Percentiles rank a stretch among this genome's conserved stretches.
Conservation (phyloP, 148 eudicot genomes). For the Rhododendron williamsianum region DNA sequence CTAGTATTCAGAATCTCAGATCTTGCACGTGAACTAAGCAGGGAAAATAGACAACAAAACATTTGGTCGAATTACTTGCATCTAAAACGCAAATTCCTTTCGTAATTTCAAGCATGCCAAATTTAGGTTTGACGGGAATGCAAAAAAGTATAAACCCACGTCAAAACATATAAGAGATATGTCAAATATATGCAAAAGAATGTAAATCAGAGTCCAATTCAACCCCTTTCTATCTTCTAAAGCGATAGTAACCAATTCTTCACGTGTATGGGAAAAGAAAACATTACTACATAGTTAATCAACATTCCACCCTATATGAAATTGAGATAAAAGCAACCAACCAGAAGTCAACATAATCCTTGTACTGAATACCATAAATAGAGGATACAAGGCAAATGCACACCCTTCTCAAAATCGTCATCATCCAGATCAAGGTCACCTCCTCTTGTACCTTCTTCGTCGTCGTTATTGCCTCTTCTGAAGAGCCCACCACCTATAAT, state of each 20-base stretch:
- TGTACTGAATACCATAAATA: background rate
- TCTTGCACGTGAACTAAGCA: background rate
- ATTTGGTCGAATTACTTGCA: background rate
- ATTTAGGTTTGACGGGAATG: background rate
- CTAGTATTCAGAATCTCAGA: background rate
- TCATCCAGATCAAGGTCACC: constrained; percentile 81
- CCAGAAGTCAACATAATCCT: background rate
- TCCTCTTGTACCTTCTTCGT: constrained; percentile 83
- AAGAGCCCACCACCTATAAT: constrained; percentile 55
- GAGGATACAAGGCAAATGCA: constrained; percentile 4
- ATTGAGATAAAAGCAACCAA: background rate
- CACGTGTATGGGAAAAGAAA: background rate
- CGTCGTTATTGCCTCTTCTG: constrained; percentile 60
- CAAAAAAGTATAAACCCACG: background rate
- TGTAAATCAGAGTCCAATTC: background rate
- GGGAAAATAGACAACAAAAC: background rate
- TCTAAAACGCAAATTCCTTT: background rate
- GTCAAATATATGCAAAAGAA: background rate
- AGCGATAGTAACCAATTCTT: background rate
- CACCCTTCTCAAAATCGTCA: constrained; percentile 92
- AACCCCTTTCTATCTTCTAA: background rate
- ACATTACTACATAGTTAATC: background rate
- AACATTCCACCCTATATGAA: background rate
- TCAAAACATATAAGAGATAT: background rate
- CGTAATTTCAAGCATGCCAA: constrained; percentile 5